Base-by-base conservation (phyloP, 2,329 filamentous ascomycete genomes). In the Didymella exigua region DNA sequence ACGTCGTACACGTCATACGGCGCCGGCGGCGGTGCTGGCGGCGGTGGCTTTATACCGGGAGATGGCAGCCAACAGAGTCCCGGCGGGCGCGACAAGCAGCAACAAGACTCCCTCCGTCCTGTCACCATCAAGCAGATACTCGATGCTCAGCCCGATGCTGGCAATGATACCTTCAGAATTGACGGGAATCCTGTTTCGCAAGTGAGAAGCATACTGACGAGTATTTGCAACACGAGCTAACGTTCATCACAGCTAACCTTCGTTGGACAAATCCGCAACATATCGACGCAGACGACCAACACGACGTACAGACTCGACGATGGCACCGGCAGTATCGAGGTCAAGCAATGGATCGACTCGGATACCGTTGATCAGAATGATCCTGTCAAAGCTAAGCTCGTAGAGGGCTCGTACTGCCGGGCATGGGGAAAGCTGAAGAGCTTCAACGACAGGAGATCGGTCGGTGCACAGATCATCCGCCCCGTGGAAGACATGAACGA, bases 121-220 rank as follows among this genome's bases (percentile, higher is more conserved):
- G 90, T 97, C 41, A 99, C 95, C 10, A 91, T 98, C 78, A 97
- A 97, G 77, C 95, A 99, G 78, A 84, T 97, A 54, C 81, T 93
- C 70, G 91, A 96, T 60, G 90, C 91, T 61, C 76, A 84, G 87
- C 43, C 53, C 1, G 65, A 71, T 23, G 49, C 86, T 87, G 2
- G 88, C 56, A 86, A 87, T 51, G 88, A 91, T 30, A 42, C 53
- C 10, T 95, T 96, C 82, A 86, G 87, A 61, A 89, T 98, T 68
- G 95, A 98, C 77, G 88, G 86, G 61, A 77, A 82, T 41, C 84
- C 89, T 61, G 81, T 93, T 58, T 88, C 87, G 36, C 82, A 85
- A 65, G 81, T 82, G 74, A 49, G 10, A 14, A 18, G 6, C 16
- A 10, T 18, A 5, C 5, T n/a, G 16, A 24, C 5, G 43, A 14